Conservation (phyloP, 768 basidiomycete genomes). For the Stropharia rugosoannulata region DNA sequence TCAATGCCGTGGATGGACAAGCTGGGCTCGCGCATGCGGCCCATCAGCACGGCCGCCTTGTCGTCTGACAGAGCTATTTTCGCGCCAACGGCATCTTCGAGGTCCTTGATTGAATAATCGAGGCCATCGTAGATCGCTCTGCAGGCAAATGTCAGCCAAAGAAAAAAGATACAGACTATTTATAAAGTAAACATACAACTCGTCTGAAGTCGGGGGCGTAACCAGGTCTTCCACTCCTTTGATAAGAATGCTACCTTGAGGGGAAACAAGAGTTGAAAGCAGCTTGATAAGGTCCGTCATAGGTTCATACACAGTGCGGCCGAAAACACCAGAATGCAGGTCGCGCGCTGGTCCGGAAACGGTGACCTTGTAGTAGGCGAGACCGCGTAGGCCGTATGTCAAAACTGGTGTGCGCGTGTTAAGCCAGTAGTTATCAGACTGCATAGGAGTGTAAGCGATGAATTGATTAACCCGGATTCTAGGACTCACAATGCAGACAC, state of each 20-base stretch:
- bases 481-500: constrained; percentile 82
- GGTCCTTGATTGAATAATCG: constrained; percentile 70
- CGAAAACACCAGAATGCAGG: constrained; percentile 89
- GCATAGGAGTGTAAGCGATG: neutral
- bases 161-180: neutral
- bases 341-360: constrained; percentile 84
- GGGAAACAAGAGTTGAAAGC: constrained; percentile 82
- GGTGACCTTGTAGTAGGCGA: constrained; percentile 82
- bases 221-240: constrained; percentile 91
- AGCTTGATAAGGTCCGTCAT: constrained; percentile 91
- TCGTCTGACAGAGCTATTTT: constrained; percentile 72
- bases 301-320: constrained; percentile 81
- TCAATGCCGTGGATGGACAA: constrained; percentile 95
- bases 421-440: constrained; percentile 96
- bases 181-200: constrained; percentile 42
- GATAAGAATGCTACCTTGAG: constrained; percentile 79
- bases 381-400: constrained; percentile 88
- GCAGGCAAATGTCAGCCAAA: neutral
- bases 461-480: neutral
- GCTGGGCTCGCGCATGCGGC: constrained; percentile 87
- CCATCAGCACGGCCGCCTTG: constrained; percentile 84
- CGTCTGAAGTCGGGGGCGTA: constrained; percentile 64
- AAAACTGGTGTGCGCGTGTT: constrained; percentile 77
- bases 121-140: constrained; percentile 73
- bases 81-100: constrained; percentile 76